These are phyloP conservation scores for Laburnicola sp. DNA, from an alignment of 2,329 filamentous ascomycete genomes.

Conservation along the genomic window DNA sequence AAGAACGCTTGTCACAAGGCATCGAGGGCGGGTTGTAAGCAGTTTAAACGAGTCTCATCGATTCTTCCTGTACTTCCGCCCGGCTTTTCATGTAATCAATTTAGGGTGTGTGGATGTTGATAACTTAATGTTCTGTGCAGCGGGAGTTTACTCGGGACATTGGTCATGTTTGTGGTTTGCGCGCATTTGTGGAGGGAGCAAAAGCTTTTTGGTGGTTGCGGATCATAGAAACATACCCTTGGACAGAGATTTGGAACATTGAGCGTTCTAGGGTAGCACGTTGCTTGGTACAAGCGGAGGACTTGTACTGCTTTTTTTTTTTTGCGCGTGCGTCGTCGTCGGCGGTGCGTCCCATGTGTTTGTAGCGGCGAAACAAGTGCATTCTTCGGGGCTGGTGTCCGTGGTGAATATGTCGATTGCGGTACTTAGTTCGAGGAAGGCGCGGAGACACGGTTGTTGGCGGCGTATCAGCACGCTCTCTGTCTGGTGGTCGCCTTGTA, in stretches of 20 bases:
- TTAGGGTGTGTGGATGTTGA: not conserved
- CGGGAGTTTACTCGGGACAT: not conserved
- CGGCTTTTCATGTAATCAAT: slow-evolving; percentile 1
- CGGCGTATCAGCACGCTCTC: slow-evolving; percentile 3
- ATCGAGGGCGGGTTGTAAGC: slow-evolving; percentile 39
- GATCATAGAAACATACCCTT: slow-evolving; percentile 5
- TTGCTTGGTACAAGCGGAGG: not conserved
- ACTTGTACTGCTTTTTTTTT: slow-evolving; percentile 3
- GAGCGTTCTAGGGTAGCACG: slow-evolving; percentile 5
- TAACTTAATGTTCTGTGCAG: not conserved
- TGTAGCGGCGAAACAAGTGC: not conserved
- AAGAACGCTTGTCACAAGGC: slow-evolving; percentile 71
- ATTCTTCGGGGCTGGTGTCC: not conserved
- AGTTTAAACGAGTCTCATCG: not conserved
- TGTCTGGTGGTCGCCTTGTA: not conserved
- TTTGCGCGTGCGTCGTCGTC: not conserved
- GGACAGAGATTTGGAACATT: not conserved
- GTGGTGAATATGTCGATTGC: slow-evolving; percentile 1
- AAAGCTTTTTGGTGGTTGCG: not conserved
- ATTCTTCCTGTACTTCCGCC: not conserved
- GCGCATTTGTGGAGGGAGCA: not conserved
- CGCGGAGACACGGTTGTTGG: slow-evolving; percentile 3
- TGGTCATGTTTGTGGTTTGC: not conserved
- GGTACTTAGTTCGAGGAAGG: slow-evolving; percentile 1
- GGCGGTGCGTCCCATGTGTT: not conserved